A percentile compares a stretch with the other conserved stretches of the same genome.
These are phyloP conservation scores for Wickerhamomyces ciferrii DNA, from an alignment of 805 yeast species.

Conservation along the genomic window DNA sequence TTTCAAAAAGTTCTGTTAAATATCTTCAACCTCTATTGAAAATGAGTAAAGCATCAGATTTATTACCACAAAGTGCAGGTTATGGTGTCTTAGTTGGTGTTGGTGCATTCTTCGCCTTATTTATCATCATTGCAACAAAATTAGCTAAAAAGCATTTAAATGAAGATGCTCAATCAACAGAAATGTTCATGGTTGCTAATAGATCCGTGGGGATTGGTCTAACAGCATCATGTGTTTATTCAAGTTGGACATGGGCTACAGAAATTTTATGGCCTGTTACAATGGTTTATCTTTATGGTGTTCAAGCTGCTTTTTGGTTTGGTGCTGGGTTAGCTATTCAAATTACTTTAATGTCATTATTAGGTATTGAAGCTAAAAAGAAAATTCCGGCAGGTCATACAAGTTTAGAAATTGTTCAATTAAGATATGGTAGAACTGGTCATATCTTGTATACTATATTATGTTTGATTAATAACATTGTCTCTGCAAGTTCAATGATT, in stretches of 20 bases:
- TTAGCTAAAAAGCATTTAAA: constrained; percentile 28
- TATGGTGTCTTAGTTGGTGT: constrained; percentile 35
- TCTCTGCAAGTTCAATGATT: constrained; percentile 30
- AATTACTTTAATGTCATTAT: constrained; percentile 26
- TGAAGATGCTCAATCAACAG: constrained; percentile 34
- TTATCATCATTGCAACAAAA: constrained; percentile 31
- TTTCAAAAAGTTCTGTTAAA: too few relatives aligned
- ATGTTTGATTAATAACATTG: constrained; percentile 30
- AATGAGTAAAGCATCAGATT: constrained; percentile 22
- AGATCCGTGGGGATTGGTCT: constrained; percentile 34
- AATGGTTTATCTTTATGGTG: constrained; percentile 34
- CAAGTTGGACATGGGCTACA: constrained; percentile 43
- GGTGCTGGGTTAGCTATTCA: constrained; percentile 31
- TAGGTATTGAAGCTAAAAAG: constrained; percentile 31
- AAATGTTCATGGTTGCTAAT: constrained; percentile 35
- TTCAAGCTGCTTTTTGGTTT: constrained; percentile 30
- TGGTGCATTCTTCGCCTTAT: constrained; percentile 37
- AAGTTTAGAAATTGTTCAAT: constrained; percentile 27
- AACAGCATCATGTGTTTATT: constrained; percentile 33
- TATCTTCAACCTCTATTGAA: too few relatives aligned
- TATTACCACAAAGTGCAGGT: constrained; percentile 16
- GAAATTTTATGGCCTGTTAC: constrained; percentile 29
- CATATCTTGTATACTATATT: constrained; percentile 28
- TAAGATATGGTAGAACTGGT: constrained; percentile 30
- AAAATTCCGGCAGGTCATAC: constrained; percentile 36